A percentile compares a stretch with the other conserved stretches of the same genome.
Conservation (phyloP, 2,329 filamentous ascomycete species). For the Colletotrichum aenigma region DNA sequence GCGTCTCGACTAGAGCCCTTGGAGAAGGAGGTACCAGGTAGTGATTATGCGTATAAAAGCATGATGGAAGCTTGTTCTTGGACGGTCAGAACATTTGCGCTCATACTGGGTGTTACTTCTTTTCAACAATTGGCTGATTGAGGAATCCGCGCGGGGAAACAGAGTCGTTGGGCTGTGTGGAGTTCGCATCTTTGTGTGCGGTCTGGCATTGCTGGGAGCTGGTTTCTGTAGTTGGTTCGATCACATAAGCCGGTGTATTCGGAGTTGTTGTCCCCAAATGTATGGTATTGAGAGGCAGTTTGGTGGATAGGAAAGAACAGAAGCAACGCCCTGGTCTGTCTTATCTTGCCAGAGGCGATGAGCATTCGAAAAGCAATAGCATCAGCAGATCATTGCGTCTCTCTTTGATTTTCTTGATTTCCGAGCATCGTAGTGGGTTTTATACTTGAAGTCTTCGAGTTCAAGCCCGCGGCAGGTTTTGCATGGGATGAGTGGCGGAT, state of each 20-base stretch:
- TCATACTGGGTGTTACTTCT: no score
- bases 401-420: not conserved
- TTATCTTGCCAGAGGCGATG: no score
- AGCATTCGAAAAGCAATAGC: no score
- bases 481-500: accelerated
- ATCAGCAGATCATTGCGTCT: not conserved
- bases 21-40: accelerated
- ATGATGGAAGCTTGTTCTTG: no score
- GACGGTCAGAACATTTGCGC: no score
- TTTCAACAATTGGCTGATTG: no score
- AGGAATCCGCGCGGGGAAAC: not conserved
- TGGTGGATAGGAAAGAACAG: no score
- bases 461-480: accelerated
- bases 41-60: accelerated
- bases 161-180: accelerated
- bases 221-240: no score
- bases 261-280: no score
- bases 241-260: no score
- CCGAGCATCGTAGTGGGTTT: not conserved
- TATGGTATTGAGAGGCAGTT: no score
- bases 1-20: not conserved
- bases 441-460: accelerated
- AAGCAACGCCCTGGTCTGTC: no score
- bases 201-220: not conserved
- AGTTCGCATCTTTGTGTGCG: accelerated